Base-by-base conservation (phyloP, 192 early-diverging fungal genomes). In the Podila epicladia region DNA sequence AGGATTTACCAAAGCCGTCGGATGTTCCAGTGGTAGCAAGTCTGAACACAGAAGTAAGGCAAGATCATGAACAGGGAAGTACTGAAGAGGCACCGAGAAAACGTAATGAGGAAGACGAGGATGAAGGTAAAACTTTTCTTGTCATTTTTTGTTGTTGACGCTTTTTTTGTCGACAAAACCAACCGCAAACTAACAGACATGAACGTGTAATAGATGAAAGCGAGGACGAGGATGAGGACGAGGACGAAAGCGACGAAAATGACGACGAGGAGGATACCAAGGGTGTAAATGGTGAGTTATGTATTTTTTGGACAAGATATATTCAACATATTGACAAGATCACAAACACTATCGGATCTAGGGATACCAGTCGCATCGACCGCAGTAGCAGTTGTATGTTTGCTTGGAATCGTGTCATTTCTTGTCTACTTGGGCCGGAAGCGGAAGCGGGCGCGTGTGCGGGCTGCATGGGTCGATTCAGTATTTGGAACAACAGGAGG, bases 381-480 rank as follows among this genome's bases (percentile, higher is more conserved):
- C 12, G 58, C 20, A 1, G 74, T 76, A 3, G 68, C 62, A 35
- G 67, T 53, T 3, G 53, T 58, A 6, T 70, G 67, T 58, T 6
- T 70, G 32, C 7, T 70, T 5, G 74, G 67, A 1, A 65, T 76
- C 8, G 53, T 67, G 3, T 22, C 58, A 5, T 70, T 71, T 35
- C 45, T 61, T 6, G 49, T 73, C 22, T 67, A 73, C 75, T 15
- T 60, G 20, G 50, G 48, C 19, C 69, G 48, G 58, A 71, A 77
- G 24, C 57, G 75, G 22, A 61, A 58, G 37, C 63, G 69, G 20
- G 58, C 59, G 22, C 58, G 69, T 4, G 58, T 50, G 28, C 66
- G 69, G 3, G 69, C 68, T 11, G 69, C 69, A 1, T 77, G 75
- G 75, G 75, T 77, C 19, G 69, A 77, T 7, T 71, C 75, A 22